Percentiles rank a stretch among this genome's conserved stretches.
These are phyloP conservation scores for Rhodosporidiobolus odoratus DNA, from an alignment of 768 basidiomycete genomes.

Conservation along the genomic window DNA sequence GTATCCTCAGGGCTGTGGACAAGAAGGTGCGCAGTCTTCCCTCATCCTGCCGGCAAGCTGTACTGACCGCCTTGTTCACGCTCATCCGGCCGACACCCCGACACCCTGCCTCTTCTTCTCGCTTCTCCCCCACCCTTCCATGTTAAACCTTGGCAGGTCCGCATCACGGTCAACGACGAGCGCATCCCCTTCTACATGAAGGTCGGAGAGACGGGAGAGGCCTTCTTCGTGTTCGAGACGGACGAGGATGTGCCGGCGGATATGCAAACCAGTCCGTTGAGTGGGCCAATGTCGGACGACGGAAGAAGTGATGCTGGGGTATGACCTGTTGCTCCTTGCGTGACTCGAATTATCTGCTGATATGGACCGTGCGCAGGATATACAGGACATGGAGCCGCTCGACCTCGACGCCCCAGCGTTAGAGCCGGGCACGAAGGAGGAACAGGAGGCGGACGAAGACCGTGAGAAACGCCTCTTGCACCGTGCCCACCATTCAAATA, in stretches of 20 bases:
- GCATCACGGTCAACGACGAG: constrained; percentile 76
- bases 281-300: constrained; percentile 48
- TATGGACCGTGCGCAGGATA: not conserved
- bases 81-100: no score
- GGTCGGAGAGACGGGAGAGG: constrained; percentile 96
- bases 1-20: constrained; percentile 85
- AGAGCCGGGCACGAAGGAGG: not conserved
- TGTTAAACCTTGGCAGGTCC: constrained; percentile 61
- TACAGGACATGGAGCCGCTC: constrained; percentile 64
- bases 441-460: constrained; percentile 21
- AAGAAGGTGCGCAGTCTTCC: constrained; percentile 62
- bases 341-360: not conserved
- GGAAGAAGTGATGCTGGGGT: constrained; percentile 23
- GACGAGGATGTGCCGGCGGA: constrained; percentile 88
- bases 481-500: not conserved
- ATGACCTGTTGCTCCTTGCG: not conserved
- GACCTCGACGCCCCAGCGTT: constrained; percentile 61
- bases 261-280: constrained; percentile 86
- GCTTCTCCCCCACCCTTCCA: not conserved
- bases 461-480: not conserved
- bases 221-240: constrained; percentile 97
- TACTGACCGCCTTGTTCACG: not conserved
- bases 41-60: rapidly evolving
- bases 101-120: not conserved
- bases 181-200: constrained; percentile 93